Evolutionary conservation across 805 yeast species (phyloP).

Genomic region (Sugiyamaella smithiae): DNA sequence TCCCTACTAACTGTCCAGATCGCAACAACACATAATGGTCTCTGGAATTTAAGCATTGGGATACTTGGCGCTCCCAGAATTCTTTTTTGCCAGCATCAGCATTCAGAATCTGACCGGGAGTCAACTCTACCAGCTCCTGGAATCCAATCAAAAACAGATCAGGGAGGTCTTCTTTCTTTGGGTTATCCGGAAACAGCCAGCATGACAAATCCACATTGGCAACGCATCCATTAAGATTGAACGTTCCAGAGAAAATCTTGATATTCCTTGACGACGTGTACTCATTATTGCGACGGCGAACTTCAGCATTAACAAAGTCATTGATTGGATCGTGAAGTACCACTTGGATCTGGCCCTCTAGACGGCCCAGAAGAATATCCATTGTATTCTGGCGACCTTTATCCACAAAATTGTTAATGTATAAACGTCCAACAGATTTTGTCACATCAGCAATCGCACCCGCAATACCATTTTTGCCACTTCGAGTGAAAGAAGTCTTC

Average conservation of each 20-base stretch:
- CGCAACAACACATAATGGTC: constrained; percentile 65
- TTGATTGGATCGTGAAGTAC: constrained; percentile 81
- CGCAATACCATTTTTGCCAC: constrained; percentile 94
- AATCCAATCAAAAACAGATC: constrained; percentile 87
- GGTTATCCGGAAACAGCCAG: constrained; percentile 74
- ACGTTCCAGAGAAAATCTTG: constrained; percentile 76
- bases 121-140: constrained; percentile 91
- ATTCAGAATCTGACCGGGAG: constrained; percentile 84
- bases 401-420: constrained; percentile 94
- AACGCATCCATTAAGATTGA: constrained; percentile 76
- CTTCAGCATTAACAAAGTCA: constrained; percentile 72
- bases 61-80: constrained; percentile 74
- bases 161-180: constrained; percentile 37
- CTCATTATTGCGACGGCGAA: constrained; percentile 46
- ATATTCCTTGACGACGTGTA: constrained; percentile 63
- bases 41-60: constrained; percentile 56
- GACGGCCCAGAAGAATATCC: constrained; percentile 79
- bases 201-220: constrained; percentile 55
- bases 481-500: constrained; percentile 89
- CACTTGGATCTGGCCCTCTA: constrained; percentile 68
- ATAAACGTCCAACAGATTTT: constrained; percentile 90
- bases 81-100: constrained; percentile 76
- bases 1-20: constrained; percentile 89
- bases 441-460: constrained; percentile 98
- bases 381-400: constrained; percentile 86